A percentile compares a stretch with the other conserved stretches of the same genome.
Evolutionary conservation across 2,329 filamentous ascomycete genomes (phyloP).

Genomic region (Sphaerostilbella broomeana): DNA sequence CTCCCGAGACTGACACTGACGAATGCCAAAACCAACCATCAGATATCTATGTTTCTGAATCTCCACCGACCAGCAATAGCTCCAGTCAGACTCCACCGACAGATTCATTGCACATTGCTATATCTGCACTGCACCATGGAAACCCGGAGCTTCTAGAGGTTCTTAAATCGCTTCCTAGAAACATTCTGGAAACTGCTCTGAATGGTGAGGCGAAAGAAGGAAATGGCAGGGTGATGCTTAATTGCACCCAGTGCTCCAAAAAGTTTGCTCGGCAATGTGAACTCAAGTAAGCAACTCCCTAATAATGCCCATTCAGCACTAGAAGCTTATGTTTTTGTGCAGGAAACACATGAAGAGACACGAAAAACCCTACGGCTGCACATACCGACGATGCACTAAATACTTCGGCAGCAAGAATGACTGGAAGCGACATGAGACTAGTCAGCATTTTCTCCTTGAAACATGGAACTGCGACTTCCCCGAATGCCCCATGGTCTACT

Average conservation of each 20-base stretch:
- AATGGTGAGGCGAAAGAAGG: conserved; percentile 14
- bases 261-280: conserved; percentile 46
- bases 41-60: too few relatives aligned
- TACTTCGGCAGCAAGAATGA: conserved; percentile 88
- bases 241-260: conserved; percentile 40
- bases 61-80: too few relatives aligned
- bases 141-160: not conserved
- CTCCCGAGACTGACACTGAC: too few relatives aligned
- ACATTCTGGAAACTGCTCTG: conserved; percentile 28
- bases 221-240: conserved; percentile 15
- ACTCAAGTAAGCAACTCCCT: conserved; percentile 42
- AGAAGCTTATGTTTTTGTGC: conserved; percentile 17
- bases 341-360: conserved; percentile 86
- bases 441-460: conserved; percentile 66
- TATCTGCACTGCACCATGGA: too few relatives aligned
- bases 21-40: too few relatives aligned
- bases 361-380: conserved; percentile 74
- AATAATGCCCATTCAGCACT: too few relatives aligned
- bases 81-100: too few relatives aligned
- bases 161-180: conserved; percentile 21
- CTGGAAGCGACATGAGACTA: conserved; percentile 85
- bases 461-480: conserved; percentile 61
- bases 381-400: conserved; percentile 61
- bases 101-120: too few relatives aligned
- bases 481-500: conserved; percentile 53